phyloP scores from a whole-genome alignment of 1,139 yeast genomes.

The Saccharomycopsis hybrid region DNA sequence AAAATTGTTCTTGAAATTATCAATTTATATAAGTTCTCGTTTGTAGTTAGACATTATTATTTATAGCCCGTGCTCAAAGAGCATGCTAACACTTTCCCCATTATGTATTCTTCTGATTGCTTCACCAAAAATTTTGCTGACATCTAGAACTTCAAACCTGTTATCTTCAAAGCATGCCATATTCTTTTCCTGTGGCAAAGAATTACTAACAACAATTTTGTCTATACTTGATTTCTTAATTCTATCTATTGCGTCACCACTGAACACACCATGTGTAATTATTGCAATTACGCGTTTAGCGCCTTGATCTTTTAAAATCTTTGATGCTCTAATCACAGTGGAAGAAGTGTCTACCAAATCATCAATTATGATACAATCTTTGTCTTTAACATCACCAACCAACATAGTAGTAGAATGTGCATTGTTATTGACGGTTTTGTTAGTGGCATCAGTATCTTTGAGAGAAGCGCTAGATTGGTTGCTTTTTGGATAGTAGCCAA shows the following conservation, averaged over 20 bases:
- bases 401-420: constrained; percentile 64
- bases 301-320: constrained; percentile 85
- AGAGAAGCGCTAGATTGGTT: constrained; percentile 1
- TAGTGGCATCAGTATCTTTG: neutral
- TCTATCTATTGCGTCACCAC: constrained; percentile 83
- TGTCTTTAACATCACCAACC: constrained; percentile 85
- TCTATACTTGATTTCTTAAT: constrained; percentile 68
- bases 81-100: constrained; percentile 92
- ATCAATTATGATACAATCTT: constrained; percentile 81
- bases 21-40: too few species aligned
- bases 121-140: constrained; percentile 83
- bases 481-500: neutral
- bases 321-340: constrained; percentile 89
- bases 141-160: constrained; percentile 74
- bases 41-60: too few species aligned
- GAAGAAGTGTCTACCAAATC: constrained; percentile 92
- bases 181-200: constrained; percentile 76
- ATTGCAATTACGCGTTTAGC: constrained; percentile 81
- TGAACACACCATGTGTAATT: constrained; percentile 87
- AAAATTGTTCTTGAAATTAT: too few species aligned
- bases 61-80: constrained; percentile 63
- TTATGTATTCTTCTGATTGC: constrained; percentile 93
- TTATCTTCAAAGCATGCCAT: constrained; percentile 39
- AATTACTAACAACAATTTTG: constrained; percentile 83
- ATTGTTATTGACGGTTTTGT: neutral